These are phyloP conservation scores for Cutaneotrichosporon dermatis DNA, from an alignment of 1,284 basidiomycete species.

Conservation along the genomic window DNA sequence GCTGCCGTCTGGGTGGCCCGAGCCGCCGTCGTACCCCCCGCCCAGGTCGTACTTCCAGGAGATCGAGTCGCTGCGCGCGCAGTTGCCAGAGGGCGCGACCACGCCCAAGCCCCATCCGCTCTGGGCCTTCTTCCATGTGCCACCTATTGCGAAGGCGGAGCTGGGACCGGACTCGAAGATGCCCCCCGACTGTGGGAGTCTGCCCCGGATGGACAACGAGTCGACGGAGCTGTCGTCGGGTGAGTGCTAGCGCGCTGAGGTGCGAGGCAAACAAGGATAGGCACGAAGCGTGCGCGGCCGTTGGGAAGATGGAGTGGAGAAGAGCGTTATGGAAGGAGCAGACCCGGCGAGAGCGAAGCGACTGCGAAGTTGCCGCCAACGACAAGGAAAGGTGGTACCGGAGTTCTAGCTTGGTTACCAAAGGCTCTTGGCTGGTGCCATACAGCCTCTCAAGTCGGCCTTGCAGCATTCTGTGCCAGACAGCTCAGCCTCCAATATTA, in stretches of 20 bases:
- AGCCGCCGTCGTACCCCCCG: slow-evolving; percentile 37
- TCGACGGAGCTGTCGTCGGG: slow-evolving; percentile 30
- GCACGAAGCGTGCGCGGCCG: no score
- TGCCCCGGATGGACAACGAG: slow-evolving; percentile 24
- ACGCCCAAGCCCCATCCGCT: slow-evolving; percentile 36
- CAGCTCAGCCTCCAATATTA: no score
- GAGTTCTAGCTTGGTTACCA: no score
- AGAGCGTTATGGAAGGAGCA: no score
- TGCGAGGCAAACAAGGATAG: no score
- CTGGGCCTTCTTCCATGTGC: slow-evolving; percentile 48
- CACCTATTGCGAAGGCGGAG: slow-evolving; percentile 14
- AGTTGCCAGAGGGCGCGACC: neutral
- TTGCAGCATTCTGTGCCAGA: no score
- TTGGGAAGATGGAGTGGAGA: no score
- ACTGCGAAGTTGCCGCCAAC: no score
- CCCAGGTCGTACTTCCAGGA: slow-evolving; percentile 27
- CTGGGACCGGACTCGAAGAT: slow-evolving; percentile 7
- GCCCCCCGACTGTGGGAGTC: slow-evolving; percentile 30
- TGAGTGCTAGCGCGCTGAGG: slow-evolving; percentile 19
- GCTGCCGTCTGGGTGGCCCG: slow-evolving; percentile 37
- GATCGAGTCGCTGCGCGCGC: slow-evolving; percentile 19
- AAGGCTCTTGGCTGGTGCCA: no score
- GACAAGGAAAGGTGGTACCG: no score
- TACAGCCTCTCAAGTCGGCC: no score
- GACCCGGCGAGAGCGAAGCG: no score